A percentile compares a stretch with the other conserved stretches of the same genome.
Evolutionary conservation across 2,329 filamentous ascomycete genomes (phyloP).

Genomic region (Ophiostoma perfectum): DNA sequence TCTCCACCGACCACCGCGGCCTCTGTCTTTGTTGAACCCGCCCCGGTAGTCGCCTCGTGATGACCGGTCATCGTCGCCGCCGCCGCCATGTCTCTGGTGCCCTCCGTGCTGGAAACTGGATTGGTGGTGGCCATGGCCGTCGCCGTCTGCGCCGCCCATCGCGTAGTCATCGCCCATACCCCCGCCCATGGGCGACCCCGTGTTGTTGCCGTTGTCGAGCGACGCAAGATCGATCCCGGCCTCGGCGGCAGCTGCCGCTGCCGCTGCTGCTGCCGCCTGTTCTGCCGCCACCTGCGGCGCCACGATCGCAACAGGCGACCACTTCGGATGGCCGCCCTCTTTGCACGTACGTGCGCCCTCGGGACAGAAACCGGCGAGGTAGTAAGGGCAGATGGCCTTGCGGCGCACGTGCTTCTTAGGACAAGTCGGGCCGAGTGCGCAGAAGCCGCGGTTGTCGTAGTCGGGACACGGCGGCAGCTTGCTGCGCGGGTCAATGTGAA

Average conservation of each 20-base stretch:
- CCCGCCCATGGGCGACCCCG: background rate
- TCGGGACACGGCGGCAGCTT: constrained; percentile 77
- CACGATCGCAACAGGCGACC: constrained; percentile 55
- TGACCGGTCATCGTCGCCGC: constrained; percentile 18
- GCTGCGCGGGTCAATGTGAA: constrained; percentile 79
- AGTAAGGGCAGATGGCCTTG: constrained; percentile 68
- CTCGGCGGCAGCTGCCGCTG: constrained; percentile 31
- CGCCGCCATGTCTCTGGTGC: constrained; percentile 22
- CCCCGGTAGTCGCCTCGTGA: constrained; percentile 17
- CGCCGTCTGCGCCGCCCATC: constrained; percentile 16
- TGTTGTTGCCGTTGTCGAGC: background rate
- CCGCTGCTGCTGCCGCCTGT: constrained; percentile 18
- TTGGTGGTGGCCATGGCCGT: background rate
- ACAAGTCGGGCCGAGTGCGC: constrained; percentile 80
- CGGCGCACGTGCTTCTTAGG: constrained; percentile 83
- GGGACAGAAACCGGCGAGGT: constrained; percentile 91
- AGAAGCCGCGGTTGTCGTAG: constrained; percentile 94
- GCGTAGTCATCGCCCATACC: constrained; percentile 18
- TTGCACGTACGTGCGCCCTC: constrained; percentile 65
- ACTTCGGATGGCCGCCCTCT: constrained; percentile 76
- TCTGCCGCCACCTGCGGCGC: constrained; percentile 21
- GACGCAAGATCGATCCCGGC: constrained; percentile 28
- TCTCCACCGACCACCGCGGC: constrained; percentile 34
- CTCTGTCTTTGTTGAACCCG: constrained; percentile 30
- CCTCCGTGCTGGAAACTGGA: constrained; percentile 30